Evolutionary conservation across 2,329 filamentous ascomycete genomes (phyloP), one percentile per base, ranked within the genome.

Genomic region (Beauveria brongniartii): DNA sequence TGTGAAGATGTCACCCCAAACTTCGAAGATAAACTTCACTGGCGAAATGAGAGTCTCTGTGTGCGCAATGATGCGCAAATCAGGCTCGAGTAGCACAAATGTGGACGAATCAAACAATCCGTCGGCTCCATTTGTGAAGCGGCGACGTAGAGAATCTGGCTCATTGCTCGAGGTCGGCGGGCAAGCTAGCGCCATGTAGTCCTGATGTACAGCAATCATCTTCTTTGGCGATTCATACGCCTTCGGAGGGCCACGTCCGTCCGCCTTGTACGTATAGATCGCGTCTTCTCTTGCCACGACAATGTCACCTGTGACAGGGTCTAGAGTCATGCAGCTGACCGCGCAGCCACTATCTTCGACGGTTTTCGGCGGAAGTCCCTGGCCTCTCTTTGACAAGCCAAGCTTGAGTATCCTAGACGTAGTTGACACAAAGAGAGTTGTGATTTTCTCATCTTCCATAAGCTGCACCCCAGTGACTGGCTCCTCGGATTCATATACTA

Each of bases 401-500:
- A 99, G 79, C 61, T 91, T 96, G 66, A 96, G 78, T 61, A 99
- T 91, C 50, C 91, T 86, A 34, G 86, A 89, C 0, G 92, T 97
- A 0, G 94, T 99, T 3, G 92, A 90, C 61, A 99, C 90, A 72
- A 96, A 97, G 0, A 99, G 80, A 0, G 89, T 93, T 2, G 90
- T 94, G 47, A 83, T 69, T 65, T 77, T 80, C 16, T 78, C 76
- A 57, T 87, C 84, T 50, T 81, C 79, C 50, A 80, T 75, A 63
- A 96, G 88, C 69, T 94, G 89, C 16, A 99, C 86, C 1, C 92
- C 93, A 0, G 94, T 99, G 10, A 99, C 87, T 0, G 94, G 95
- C 72, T 99, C 94, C 68, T 97, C 92, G 0, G 92, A 96, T 71
- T 99, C 94, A 75, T 96, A 94, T 10, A 99, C 91, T 40, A 93